Base-by-base conservation (phyloP, 441 rosid genomes). In the Erysimum cheiri region DNA sequence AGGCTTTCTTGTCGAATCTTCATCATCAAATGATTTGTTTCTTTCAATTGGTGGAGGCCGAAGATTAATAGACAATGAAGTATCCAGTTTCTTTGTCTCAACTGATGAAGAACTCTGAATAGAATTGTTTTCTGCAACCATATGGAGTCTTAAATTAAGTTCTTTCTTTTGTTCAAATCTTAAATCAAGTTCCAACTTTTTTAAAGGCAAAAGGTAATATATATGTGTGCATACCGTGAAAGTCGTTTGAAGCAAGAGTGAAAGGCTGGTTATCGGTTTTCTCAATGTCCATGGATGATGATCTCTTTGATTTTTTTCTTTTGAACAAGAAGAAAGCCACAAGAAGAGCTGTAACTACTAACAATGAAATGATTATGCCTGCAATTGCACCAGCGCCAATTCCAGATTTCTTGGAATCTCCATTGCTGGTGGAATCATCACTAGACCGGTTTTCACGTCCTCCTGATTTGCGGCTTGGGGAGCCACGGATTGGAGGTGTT, bases 41-140 rank as follows among this genome's bases (percentile, higher is more conserved):
- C 90, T 87, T 61, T 96, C 98, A n/a, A 83, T 44, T 26, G 99
- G 98, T 4, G 99, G 99, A 40, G 98, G 99, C 58, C 85, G 87
- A 61, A 96, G 87, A 78, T 83, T 91, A 48, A 93, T 82, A 1
- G 97, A 79, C 80, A 85, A 81, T 4, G 91, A 59, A 26, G 80
- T 74, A 66, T 93, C 94, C 65, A 89, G 80, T 69, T 82, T 85
- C 84, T 87, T 90, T 22, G 89, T 84, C 68, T 76, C 81, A 10
- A 82, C 44, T 31, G 80, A 28, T 14, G 97, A 69, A 61, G 94
- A 54, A 64, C 81, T 71, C 64, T 87, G 94, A 31, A 87, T 53
- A 22, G 85, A 78, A 75, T 93, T 93, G 78, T 80, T 78, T 75
- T 88, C 98, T 93, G 97, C 86, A 79, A 64, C 67, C 54, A 63